Evolutionary conservation across 129 eudicot genomes (phyloP).

Genomic region (Chrysanthemum seticuspe): DNA sequence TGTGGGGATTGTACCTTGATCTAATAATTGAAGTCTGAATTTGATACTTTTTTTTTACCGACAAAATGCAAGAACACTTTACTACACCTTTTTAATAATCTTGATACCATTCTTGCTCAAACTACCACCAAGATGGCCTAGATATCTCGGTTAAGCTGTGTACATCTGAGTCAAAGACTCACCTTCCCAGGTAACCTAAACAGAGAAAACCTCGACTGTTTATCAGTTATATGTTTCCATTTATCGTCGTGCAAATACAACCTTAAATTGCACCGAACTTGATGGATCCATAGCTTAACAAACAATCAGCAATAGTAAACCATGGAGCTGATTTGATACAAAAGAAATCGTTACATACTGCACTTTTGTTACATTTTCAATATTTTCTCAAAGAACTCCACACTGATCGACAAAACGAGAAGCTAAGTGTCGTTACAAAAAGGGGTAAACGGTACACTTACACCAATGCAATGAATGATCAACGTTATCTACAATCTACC

Average conservation of each 20-base stretch:
- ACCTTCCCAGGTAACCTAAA: no score
- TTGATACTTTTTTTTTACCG: not conserved
- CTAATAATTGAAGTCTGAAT: not conserved
- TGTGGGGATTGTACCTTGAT: slow-evolving; percentile 11
- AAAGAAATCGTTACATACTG: not conserved
- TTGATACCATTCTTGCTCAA: no score
- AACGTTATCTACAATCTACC: slow-evolving; percentile 49
- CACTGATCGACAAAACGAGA: slow-evolving; percentile 12
- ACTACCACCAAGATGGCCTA: no score
- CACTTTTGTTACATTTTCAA: slow-evolving; percentile 1
- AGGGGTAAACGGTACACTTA: slow-evolving; percentile 10
- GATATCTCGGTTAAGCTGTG: no score
- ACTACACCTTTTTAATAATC: no score
- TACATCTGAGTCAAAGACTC: no score
- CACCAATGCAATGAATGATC: slow-evolving; percentile 29
- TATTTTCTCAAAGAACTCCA: not conserved
- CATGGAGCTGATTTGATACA: slow-evolving; percentile 10
- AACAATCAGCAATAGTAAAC: not conserved
- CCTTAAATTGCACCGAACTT: not conserved
- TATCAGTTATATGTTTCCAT: not conserved
- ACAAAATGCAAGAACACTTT: no score
- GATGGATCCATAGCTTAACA: not conserved
- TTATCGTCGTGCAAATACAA: not conserved
- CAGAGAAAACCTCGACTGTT: not conserved
- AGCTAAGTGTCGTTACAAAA: slow-evolving; percentile 2